Conservation (phyloP, 2,329 filamentous ascomycete genomes). For the Xylaria sp. region DNA sequence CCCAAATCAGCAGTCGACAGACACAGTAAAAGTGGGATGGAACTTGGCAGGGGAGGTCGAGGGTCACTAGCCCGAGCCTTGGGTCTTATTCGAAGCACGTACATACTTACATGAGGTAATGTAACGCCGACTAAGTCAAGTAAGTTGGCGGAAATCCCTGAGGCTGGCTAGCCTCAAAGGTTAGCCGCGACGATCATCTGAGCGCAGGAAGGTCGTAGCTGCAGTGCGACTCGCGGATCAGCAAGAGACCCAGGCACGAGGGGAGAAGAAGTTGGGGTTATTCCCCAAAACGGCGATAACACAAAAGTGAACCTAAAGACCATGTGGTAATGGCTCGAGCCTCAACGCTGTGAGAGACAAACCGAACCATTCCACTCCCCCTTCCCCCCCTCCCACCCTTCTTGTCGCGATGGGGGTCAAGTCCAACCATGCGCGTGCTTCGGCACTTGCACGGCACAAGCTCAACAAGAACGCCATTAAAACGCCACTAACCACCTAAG, state of each 20-base stretch:
- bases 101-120: conserved; percentile 8
- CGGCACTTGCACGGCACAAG: conserved; percentile 28
- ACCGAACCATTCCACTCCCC: background rate
- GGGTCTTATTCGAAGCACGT: conserved; percentile 6
- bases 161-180: conserved; percentile 35
- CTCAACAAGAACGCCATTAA: conserved; percentile 21
- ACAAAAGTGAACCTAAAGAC: background rate
- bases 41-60: conserved; percentile 17
- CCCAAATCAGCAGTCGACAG: conserved; percentile 22
- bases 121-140: conserved; percentile 31
- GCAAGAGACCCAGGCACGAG: conserved; percentile 35
- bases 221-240: conserved; percentile 27
- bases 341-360: background rate
- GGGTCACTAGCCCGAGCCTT: conserved; percentile 20
- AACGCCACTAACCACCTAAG: conserved; percentile 28
- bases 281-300: conserved; percentile 15
- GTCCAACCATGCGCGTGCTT: conserved; percentile 26
- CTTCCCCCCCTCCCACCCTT: background rate
- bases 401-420: background rate
- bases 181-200: conserved; percentile 37
- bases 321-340: conserved; percentile 26
- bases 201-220: conserved; percentile 25
- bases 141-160: conserved; percentile 36
- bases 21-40: conserved; percentile 25
- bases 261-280: conserved; percentile 13